A percentile compares a stretch with the other conserved stretches of the same genome.
Evolutionary conservation across 805 yeast genomes (phyloP).

Genomic region (Nakazawaea molendinolei): DNA sequence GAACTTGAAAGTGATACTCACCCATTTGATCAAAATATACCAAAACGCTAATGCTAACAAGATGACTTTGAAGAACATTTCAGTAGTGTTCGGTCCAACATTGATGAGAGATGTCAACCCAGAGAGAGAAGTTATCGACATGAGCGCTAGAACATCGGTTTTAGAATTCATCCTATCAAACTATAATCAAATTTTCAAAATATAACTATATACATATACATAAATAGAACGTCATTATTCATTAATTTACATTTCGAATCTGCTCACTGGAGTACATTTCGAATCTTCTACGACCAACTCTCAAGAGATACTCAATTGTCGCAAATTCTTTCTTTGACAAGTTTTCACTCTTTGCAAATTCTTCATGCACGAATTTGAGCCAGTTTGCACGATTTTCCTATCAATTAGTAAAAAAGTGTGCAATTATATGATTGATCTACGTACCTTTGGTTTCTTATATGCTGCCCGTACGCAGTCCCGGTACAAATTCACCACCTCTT

Average conservation of each 20-base stretch:
- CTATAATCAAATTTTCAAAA: constrained; percentile 31
- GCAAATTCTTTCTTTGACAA: constrained; percentile 75
- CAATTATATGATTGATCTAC: constrained; percentile 24
- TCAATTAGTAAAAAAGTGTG: background rate
- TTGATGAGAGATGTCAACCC: constrained; percentile 73
- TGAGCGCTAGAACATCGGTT: constrained; percentile 70
- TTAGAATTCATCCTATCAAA: constrained; percentile 65
- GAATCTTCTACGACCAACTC: constrained; percentile 65
- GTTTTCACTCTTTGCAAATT: constrained; percentile 51
- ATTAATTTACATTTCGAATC: constrained; percentile 56
- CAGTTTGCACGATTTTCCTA: constrained; percentile 26
- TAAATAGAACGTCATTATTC: background rate
- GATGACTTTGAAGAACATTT: constrained; percentile 77
- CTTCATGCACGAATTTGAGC: constrained; percentile 31
- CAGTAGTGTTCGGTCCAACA: constrained; percentile 94
- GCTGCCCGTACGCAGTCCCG: constrained; percentile 40
- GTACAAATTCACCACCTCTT: constrained; percentile 43
- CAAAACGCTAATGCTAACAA: constrained; percentile 50
- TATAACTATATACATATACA: constrained; percentile 1
- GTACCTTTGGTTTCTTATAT: constrained; percentile 36
- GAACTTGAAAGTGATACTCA: constrained; percentile 48
- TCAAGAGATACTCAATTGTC: constrained; percentile 76
- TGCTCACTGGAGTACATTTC: constrained; percentile 69
- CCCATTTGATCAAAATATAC: constrained; percentile 61
- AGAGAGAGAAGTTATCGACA: constrained; percentile 77